These are phyloP conservation scores for Allantophomopsis lycopodina DNA, from an alignment of 2,329 filamentous ascomycete species.

Conservation along the genomic window DNA sequence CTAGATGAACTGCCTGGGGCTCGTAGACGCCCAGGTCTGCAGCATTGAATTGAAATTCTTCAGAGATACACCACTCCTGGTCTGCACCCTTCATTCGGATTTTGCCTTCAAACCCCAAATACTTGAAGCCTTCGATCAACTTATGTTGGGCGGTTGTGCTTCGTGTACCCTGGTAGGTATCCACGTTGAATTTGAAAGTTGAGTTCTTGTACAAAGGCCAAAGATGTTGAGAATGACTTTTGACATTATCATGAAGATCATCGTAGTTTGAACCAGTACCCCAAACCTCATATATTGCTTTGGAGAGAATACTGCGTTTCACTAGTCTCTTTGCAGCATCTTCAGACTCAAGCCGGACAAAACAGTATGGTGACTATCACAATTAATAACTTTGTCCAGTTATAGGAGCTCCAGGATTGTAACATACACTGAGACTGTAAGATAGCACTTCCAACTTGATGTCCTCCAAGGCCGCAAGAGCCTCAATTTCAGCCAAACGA, in stretches of 20 bases:
- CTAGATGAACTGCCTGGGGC: conserved; percentile 54
- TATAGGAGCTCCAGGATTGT: conserved; percentile 1
- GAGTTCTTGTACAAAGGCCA: conserved; percentile 52
- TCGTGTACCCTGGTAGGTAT: conserved; percentile 68
- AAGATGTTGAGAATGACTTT: conserved; percentile 38
- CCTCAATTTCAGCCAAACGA: conserved; percentile 68
- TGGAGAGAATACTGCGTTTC: conserved; percentile 64
- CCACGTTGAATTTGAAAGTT: conserved; percentile 75
- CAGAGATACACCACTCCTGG: conserved; percentile 66
- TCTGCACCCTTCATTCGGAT: conserved; percentile 66
- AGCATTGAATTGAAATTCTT: conserved; percentile 55
- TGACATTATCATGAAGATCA: conserved; percentile 53
- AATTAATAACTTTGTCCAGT: conserved; percentile 6
- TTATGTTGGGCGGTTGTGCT: conserved; percentile 46
- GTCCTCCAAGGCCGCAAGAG: conserved; percentile 57
- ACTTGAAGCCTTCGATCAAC: conserved; percentile 73
- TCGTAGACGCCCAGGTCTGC: conserved; percentile 31
- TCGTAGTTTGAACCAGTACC: conserved; percentile 54
- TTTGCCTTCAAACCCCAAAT: conserved; percentile 63
- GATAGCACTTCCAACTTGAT: conserved; percentile 59
- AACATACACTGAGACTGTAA: conserved; percentile 60
- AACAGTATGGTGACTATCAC: conserved; percentile 69
- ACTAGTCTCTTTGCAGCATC: conserved; percentile 54
- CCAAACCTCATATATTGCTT: conserved; percentile 85
- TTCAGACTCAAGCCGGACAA: conserved; percentile 55